Percentiles rank a stretch among this genome's conserved stretches.
These are phyloP conservation scores for Suhomyces bokatorum DNA, from an alignment of 1,139 yeast genomes.

Conservation along the genomic window DNA sequence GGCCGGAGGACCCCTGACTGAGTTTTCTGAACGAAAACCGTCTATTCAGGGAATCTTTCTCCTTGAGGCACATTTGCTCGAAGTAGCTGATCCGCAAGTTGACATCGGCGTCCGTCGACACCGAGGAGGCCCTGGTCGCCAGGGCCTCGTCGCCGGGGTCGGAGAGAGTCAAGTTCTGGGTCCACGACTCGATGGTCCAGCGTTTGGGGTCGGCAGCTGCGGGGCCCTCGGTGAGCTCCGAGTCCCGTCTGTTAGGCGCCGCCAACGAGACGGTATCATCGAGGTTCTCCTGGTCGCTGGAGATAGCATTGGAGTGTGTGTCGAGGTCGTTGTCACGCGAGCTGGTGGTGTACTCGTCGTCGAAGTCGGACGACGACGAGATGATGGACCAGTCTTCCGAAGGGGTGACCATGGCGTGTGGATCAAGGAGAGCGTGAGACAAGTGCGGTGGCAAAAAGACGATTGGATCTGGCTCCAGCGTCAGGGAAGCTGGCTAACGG, in stretches of 20 bases:
- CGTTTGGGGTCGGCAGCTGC: neutral
- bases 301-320: neutral
- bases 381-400: constrained; percentile 50
- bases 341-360: constrained; percentile 33
- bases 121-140: neutral
- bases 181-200: constrained; percentile 4
- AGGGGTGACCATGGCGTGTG: constrained; percentile 4
- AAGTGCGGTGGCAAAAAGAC: neutral
- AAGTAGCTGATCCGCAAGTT: neutral
- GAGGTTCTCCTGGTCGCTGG: constrained; percentile 4
- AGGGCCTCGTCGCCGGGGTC: neutral
- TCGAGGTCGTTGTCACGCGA: constrained; percentile 8
- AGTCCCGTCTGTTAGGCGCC: constrained; percentile 3
- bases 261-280: constrained; percentile 10
- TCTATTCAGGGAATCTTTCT: neutral
- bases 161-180: neutral
- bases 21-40: neutral
- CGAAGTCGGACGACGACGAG: constrained; percentile 45
- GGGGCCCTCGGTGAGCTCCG: constrained; percentile 1
- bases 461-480: neutral
- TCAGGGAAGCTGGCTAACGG: no score
- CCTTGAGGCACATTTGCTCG: neutral
- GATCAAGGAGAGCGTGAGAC: neutral
- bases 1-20: neutral
- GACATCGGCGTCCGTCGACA: neutral